A percentile compares a stretch with the other conserved stretches of the same genome.
These are phyloP conservation scores for Fraxinus greggii DNA, from an alignment of 305 asterid genomes.

Conservation along the genomic window DNA sequence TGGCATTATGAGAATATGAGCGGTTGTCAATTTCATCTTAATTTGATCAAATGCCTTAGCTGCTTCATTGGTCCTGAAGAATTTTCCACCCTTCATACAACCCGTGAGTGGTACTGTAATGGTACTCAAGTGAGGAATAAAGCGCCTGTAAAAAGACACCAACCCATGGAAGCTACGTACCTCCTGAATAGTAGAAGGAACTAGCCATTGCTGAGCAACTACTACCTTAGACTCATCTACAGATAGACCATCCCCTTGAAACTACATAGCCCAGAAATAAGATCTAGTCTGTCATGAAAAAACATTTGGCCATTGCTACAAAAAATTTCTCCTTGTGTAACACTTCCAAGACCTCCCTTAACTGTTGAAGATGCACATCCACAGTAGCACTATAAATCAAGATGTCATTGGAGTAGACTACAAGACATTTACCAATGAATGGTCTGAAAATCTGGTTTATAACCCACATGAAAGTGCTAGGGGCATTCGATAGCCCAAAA, in stretches of 20 bases:
- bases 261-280: neutral
- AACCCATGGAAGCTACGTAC: neutral
- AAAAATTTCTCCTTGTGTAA: neutral
- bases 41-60: neutral
- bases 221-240: neutral
- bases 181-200: neutral
- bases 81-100: neutral
- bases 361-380: neutral
- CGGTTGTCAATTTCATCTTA: neutral
- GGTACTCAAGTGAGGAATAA: neutral
- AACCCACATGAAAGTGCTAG: constrained; percentile 6
- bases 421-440: constrained; percentile 7
- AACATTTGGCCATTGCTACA: neutral
- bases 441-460: neutral
- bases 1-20: neutral
- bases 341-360: neutral
- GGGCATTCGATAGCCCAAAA: constrained; percentile 1
- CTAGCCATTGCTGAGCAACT: neutral
- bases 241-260: neutral
- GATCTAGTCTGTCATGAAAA: neutral
- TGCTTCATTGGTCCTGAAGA: neutral
- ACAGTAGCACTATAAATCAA: neutral
- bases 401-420: constrained; percentile 11
- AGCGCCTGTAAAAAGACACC: neutral
- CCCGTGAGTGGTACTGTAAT: neutral